Conservation (phyloP, 768 basidiomycete genomes). For the Pleurotus citrinopileatus region DNA sequence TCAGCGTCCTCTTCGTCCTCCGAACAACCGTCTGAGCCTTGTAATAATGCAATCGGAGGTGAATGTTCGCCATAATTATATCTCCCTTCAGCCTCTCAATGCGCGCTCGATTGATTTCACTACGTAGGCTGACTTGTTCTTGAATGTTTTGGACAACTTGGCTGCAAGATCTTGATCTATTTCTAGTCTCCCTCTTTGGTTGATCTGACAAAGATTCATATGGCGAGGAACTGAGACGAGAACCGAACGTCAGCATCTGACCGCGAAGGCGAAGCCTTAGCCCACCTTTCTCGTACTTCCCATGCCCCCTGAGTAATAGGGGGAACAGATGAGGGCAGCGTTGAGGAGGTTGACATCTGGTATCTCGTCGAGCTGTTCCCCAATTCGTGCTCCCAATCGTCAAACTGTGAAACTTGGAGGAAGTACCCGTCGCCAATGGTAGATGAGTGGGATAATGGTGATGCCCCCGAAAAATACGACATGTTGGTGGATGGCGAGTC, state of each 20-base stretch:
- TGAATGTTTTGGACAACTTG: background rate
- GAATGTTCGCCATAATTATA: background rate
- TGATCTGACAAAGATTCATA: too few species aligned
- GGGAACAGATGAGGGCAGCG: background rate
- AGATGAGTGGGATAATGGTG: background rate
- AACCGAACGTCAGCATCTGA: too few species aligned
- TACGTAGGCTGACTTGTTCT: background rate
- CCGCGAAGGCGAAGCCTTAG: too few species aligned
- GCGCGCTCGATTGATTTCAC: background rate
- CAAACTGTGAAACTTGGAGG: background rate
- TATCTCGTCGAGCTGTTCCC: background rate
- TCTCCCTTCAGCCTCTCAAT: background rate
- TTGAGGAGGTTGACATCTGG: background rate
- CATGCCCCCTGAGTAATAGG: background rate
- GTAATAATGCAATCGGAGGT: background rate
- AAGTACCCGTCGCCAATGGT: background rate
- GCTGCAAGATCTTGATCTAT: background rate
- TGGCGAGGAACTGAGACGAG: too few species aligned
- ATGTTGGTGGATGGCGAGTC: background rate
- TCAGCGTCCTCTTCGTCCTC: background rate
- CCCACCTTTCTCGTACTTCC: too few species aligned
- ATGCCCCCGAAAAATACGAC: background rate
- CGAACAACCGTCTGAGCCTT: background rate
- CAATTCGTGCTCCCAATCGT: background rate
- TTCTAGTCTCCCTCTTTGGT: too few species aligned